phyloP scores from a whole-genome alignment of 139 green algal genomes.

The Volvox africanus region DNA sequence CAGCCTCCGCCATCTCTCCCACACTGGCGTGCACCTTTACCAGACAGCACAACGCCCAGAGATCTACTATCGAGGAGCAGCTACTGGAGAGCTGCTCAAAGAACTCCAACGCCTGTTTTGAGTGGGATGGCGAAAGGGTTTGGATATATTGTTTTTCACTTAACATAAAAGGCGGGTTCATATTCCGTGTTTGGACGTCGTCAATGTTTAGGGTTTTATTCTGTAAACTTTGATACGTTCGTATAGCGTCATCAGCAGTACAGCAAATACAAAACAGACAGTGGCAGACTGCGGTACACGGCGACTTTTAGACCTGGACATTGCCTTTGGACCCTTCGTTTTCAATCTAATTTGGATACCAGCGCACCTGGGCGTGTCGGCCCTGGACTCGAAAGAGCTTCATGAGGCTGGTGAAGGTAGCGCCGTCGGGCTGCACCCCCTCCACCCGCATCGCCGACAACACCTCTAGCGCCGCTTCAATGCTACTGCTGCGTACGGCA shows the following conservation, averaged over 20 bases:
- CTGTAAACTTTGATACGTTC: too few species aligned
- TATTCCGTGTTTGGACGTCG: too few species aligned
- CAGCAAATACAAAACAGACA: too few species aligned
- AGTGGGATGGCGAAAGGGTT: not conserved
- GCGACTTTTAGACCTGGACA: too few species aligned
- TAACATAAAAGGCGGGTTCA: too few species aligned
- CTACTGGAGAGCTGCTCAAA: constrained; percentile 67
- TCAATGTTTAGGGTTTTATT: too few species aligned
- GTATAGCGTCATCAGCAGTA: too few species aligned
- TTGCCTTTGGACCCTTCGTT: too few species aligned
- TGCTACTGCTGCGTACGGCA: constrained; percentile 46
- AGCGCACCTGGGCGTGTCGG: constrained; percentile 22
- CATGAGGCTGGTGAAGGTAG: constrained; percentile 68
- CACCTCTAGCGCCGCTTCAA: constrained; percentile 50
- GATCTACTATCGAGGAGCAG: constrained; percentile 54
- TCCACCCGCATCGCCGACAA: constrained; percentile 54
- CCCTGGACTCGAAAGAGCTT: constrained; percentile 37
- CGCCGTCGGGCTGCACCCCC: constrained; percentile 57
- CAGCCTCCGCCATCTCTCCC: constrained; percentile 71
- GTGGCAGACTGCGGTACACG: too few species aligned
- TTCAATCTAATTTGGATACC: too few species aligned
- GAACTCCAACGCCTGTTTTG: constrained; percentile 44
- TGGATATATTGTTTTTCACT: too few species aligned
- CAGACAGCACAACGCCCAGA: constrained; percentile 66
- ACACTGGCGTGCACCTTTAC: constrained; percentile 60